A percentile compares a stretch with the other conserved stretches of the same genome.
Conservation (phyloP, 306 rosid genomes). For the Ziziphus jujuba region DNA sequence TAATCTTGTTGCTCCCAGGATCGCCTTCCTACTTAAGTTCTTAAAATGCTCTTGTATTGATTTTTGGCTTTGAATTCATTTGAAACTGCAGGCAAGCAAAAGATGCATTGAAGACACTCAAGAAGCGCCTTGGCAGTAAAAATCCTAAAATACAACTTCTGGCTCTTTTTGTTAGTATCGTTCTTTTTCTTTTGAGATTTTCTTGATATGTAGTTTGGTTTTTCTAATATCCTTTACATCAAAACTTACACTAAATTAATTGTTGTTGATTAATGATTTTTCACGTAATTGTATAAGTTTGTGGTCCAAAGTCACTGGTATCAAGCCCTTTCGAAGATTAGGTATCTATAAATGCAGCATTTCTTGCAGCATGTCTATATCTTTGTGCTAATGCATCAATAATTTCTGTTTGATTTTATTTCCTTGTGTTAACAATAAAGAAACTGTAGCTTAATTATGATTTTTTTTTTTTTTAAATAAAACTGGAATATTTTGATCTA, state of each 20-base stretch:
- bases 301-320: conserved; percentile 7
- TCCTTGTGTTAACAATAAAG: conserved; percentile 3
- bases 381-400: background rate
- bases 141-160: conserved; percentile 81
- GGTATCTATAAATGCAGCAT: background rate
- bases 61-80: conserved; percentile 23
- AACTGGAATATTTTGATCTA: conserved; percentile 32
- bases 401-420: background rate
- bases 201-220: conserved; percentile 13
- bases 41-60: conserved; percentile 17
- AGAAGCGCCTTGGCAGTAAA: conserved; percentile 79
- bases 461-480: too few species aligned
- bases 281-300: background rate
- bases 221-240: background rate
- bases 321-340: background rate
- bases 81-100: conserved; percentile 83
- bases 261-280: background rate
- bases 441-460: conserved; percentile 20
- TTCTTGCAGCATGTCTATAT: background rate
- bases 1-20: conserved; percentile 8
- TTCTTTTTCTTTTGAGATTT: conserved; percentile 18
- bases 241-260: background rate
- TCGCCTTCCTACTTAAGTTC: conserved; percentile 5
- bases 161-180: conserved; percentile 82
- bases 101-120: conserved; percentile 89